A percentile compares a stretch with the other conserved stretches of the same genome.
Conservation (phyloP, 441 rosid genomes). For the Raphanus hybrid region DNA sequence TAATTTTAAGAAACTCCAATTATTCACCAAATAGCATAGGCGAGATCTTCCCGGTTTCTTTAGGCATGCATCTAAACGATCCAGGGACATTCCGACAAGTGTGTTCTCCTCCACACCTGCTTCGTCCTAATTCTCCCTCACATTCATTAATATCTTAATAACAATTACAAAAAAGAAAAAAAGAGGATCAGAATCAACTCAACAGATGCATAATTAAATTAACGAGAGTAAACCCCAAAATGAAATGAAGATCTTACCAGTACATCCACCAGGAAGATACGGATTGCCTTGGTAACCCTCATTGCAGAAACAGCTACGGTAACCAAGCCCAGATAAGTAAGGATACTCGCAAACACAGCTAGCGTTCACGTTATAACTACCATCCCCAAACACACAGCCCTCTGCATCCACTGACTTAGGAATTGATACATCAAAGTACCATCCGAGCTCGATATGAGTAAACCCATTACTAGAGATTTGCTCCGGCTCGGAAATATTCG, state of each 20-base stretch:
- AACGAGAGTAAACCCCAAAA: neutral
- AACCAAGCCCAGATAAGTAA: slow-evolving; percentile 29
- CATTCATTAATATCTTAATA: slow-evolving; percentile 34
- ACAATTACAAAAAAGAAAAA: neutral
- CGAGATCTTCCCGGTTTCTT: slow-evolving; percentile 6
- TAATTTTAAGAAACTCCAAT: neutral
- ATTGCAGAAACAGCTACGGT: slow-evolving; percentile 32
- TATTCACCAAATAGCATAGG: slow-evolving; percentile 17
- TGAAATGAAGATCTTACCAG: slow-evolving; percentile 36
- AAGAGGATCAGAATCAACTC: slow-evolving; percentile 7
- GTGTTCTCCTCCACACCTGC: slow-evolving; percentile 4
- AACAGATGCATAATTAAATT: neutral
- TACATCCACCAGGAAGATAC: slow-evolving; percentile 48
- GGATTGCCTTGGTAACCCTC: slow-evolving; percentile 40
- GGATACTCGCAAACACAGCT: slow-evolving; percentile 32
- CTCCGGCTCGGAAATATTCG: slow-evolving; percentile 21
- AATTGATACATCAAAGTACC: slow-evolving; percentile 32
- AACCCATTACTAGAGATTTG: slow-evolving; percentile 13
- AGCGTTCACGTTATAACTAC: neutral
- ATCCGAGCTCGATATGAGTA: slow-evolving; percentile 36
- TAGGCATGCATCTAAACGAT: slow-evolving; percentile 23
- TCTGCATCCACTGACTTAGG: slow-evolving; percentile 15
- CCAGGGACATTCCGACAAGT: slow-evolving; percentile 30
- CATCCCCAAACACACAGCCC: slow-evolving; percentile 12
- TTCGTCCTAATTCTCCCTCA: slow-evolving; percentile 13